These are phyloP conservation scores for Ogataea salicorniae DNA, from an alignment of 805 yeast species.

Conservation along the genomic window DNA sequence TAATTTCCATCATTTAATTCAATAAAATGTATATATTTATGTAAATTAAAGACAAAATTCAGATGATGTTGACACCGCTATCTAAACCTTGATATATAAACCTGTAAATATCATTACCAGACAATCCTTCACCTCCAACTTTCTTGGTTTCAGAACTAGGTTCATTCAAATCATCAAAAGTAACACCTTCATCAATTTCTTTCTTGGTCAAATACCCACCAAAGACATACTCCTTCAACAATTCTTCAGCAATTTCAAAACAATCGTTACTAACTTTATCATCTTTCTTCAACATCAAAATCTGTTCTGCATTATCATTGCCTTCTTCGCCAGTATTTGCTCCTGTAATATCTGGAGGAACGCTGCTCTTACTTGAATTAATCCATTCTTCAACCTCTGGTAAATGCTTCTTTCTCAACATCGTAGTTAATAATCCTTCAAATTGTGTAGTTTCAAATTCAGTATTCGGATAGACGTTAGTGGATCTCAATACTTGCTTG, in stretches of 20 bases:
- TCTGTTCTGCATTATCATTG: background rate
- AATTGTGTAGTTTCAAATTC: constrained; percentile 82
- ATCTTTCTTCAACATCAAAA: constrained; percentile 34
- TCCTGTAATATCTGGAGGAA: too few species aligned
- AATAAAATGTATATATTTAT: background rate
- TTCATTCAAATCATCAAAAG: constrained; percentile 27
- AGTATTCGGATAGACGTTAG: constrained; percentile 81
- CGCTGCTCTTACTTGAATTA: constrained; percentile 13
- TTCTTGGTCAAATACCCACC: constrained; percentile 54
- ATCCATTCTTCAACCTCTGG: constrained; percentile 94
- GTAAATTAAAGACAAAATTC: background rate
- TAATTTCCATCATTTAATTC: too few species aligned
- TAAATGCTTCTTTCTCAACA: constrained; percentile 77
- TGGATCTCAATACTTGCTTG: constrained; percentile 50
- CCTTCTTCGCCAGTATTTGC: constrained; percentile 13
- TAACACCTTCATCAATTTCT: constrained; percentile 34
- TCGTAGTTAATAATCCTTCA: constrained; percentile 75
- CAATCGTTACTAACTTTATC: constrained; percentile 75
- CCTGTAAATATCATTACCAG: constrained; percentile 36
- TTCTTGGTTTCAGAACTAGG: constrained; percentile 10
- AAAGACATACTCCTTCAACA: constrained; percentile 53
- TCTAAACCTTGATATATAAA: constrained; percentile 43
- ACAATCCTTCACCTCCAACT: constrained; percentile 18
- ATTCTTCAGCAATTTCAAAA: constrained; percentile 44
- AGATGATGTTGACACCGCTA: constrained; percentile 8